phyloP scores from a whole-genome alignment of 2,329 filamentous ascomycete genomes.

The Fusarium sp. region DNA sequence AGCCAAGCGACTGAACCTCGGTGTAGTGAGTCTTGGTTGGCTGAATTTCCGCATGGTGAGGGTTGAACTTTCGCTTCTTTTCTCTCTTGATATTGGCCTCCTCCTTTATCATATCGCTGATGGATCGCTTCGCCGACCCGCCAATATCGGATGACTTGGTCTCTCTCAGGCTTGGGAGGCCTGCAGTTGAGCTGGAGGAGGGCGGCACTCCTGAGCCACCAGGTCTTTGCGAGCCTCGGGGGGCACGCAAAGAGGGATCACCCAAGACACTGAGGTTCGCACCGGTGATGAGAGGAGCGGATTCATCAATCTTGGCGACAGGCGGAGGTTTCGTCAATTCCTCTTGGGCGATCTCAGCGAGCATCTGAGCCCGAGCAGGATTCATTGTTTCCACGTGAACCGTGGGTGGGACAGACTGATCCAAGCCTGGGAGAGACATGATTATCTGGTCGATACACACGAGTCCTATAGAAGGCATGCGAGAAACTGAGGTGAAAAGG shows the following conservation, averaged over 20 bases:
- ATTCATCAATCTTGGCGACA: slow-evolving; percentile 23
- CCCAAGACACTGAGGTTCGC: slow-evolving; percentile 39
- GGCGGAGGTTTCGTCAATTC: slow-evolving; percentile 3
- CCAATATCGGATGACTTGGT: not conserved
- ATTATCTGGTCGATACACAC: not conserved
- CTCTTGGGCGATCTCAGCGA: slow-evolving; percentile 33
- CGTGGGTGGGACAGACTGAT: slow-evolving; percentile 2
- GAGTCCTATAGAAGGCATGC: not conserved
- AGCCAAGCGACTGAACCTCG: slow-evolving; percentile 34
- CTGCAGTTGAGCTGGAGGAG: not conserved
- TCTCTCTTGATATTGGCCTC: slow-evolving; percentile 3
- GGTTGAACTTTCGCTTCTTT: slow-evolving; percentile 2
- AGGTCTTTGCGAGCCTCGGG: slow-evolving; percentile 1
- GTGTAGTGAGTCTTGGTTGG: slow-evolving; percentile 23
- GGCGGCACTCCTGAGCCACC: not conserved
- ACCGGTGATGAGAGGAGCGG: slow-evolving; percentile 22
- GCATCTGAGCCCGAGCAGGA: slow-evolving; percentile 48
- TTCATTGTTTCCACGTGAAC: slow-evolving; percentile 42
- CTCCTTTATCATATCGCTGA: slow-evolving; percentile 2
- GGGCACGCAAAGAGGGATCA: slow-evolving; percentile 27
- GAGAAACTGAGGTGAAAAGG: not conserved
- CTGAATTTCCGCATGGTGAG: slow-evolving; percentile 23
- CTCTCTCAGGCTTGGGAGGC: not conserved
- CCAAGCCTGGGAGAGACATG: slow-evolving; percentile 14
- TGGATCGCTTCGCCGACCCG: slow-evolving; percentile 21